phyloP scores from a whole-genome alignment of 352 stramenopile species.

The Phytophthora nicotianae region DNA sequence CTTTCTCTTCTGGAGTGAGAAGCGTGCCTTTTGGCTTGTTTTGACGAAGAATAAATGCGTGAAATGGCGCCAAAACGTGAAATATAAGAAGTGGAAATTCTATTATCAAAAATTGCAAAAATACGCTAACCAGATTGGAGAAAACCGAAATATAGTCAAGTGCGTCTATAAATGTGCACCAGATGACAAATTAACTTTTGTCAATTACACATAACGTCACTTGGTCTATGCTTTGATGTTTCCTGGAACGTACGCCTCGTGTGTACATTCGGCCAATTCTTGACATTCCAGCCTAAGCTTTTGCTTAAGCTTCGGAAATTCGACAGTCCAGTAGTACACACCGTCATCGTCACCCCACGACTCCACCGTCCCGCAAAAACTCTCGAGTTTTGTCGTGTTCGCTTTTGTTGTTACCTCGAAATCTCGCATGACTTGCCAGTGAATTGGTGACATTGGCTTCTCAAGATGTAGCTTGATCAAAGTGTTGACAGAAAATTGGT shows the following conservation, averaged over 20 bases:
- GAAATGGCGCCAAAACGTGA: too few species aligned
- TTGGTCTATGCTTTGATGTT: too few species aligned
- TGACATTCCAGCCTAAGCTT: background rate
- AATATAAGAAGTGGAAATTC: too few species aligned
- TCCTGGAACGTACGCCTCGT: background rate
- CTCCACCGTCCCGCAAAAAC: background rate
- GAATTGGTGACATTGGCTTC: background rate
- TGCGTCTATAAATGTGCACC: too few species aligned
- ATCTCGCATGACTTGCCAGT: conserved; percentile 14
- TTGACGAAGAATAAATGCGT: too few species aligned
- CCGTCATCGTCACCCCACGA: conserved; percentile 8
- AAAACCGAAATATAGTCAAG: too few species aligned
- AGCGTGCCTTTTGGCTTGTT: too few species aligned
- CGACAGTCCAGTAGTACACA: conserved; percentile 3
- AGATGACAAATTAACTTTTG: too few species aligned
- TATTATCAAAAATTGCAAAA: too few species aligned
- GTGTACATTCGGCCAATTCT: conserved; percentile 2
- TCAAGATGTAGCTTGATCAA: background rate
- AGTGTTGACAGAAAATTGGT: conserved; percentile 7
- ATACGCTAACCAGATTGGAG: too few species aligned
- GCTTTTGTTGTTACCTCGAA: background rate
- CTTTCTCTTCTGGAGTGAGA: too few species aligned
- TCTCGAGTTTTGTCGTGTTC: background rate
- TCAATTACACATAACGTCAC: too few species aligned
- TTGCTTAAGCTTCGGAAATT: conserved; percentile 3